Base-by-base conservation (phyloP, 148 eudicot species). In the Rhododendron molle region DNA sequence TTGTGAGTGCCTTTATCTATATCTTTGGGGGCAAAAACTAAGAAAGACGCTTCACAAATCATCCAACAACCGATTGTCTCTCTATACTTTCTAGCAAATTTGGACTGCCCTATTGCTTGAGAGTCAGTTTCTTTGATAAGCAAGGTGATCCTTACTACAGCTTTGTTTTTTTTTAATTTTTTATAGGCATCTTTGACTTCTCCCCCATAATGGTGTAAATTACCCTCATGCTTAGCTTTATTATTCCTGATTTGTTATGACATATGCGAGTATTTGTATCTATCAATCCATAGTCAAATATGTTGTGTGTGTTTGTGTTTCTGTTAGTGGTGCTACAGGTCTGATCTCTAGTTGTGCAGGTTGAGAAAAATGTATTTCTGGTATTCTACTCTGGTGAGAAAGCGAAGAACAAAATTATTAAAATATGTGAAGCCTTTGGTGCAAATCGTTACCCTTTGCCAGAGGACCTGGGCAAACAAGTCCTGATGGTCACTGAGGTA, bases 351-450 rank as follows among this genome's bases (percentile, higher is more conserved):
- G 44, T 83, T 79, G 50, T 90, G 76, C 88, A 97, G 99, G 98
- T 95, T 88, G 98, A 97, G 83, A 97, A 97, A 87, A 95, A 97
- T 92, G 98, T 94, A 21, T 97, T 97, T 73, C 91, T 89, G 30
- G 92, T 93, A 81, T 97, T 97, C 91, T 97, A 89, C 89, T 95
- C 98, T 88, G 99, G 99, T 54, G 99, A 95, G 83, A 92, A 94
- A 86, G 98, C 98, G 54, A 97, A 93, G 91, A 90, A 77, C 89
- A 97, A 97, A 89, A 93, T 95, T 83, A 92, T 90, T 56, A 95
- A 95, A 92, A 97, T 97, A 88, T 95, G 96, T 89, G 99, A 95
- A 85, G 98, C 98, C 83, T 97, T 97, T 89, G 98, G 98, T 87
- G 99, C 99, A 85, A 97, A 93, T 85, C 98, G 99, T 69, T 97